Percentiles rank a stretch among this genome's conserved stretches.
Evolutionary conservation across 371 early-diverging fungal species (phyloP).

Genomic region (Antonospora locustae): DNA sequence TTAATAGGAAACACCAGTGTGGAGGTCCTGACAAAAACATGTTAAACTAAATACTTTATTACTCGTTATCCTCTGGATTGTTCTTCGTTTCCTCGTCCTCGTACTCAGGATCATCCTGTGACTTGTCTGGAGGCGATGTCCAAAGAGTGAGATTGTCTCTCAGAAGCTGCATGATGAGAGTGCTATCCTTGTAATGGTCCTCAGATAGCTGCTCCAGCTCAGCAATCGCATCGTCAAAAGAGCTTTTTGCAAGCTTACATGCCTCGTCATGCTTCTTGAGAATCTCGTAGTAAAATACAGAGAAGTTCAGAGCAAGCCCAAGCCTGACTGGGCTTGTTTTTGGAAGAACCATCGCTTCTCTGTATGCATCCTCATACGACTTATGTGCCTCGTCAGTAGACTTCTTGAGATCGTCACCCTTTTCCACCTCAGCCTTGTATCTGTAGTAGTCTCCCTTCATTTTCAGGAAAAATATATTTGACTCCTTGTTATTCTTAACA

Average conservation of each 20-base stretch:
- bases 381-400: slow-evolving; percentile 72
- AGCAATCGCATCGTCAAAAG: slow-evolving; percentile 97
- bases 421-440: slow-evolving; percentile 90
- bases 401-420: slow-evolving; percentile 66
- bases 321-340: slow-evolving; percentile 95
- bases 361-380: slow-evolving; percentile 84
- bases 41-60: too few relatives aligned
- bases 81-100: slow-evolving; percentile 6
- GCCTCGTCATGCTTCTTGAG: slow-evolving; percentile 91
- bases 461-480: slow-evolving; percentile 94
- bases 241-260: slow-evolving; percentile 89
- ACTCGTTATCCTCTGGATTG: too few relatives aligned
- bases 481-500: slow-evolving; percentile 63
- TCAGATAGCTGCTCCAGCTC: slow-evolving; percentile 92
- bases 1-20: too few relatives aligned
- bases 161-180: slow-evolving; percentile 97
- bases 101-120: slow-evolving; percentile 7
- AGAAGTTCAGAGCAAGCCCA: slow-evolving; percentile 95
- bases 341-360: slow-evolving; percentile 75
- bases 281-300: slow-evolving; percentile 99
- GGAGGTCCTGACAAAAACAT: too few relatives aligned
- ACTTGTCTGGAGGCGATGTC: slow-evolving; percentile 58
- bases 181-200: slow-evolving; percentile 98
- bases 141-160: slow-evolving; percentile 97
- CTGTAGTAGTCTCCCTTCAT: slow-evolving; percentile 99